phyloP scores from a whole-genome alignment of 2,329 filamentous ascomycete genomes.

The Venturiaceae sp. region DNA sequence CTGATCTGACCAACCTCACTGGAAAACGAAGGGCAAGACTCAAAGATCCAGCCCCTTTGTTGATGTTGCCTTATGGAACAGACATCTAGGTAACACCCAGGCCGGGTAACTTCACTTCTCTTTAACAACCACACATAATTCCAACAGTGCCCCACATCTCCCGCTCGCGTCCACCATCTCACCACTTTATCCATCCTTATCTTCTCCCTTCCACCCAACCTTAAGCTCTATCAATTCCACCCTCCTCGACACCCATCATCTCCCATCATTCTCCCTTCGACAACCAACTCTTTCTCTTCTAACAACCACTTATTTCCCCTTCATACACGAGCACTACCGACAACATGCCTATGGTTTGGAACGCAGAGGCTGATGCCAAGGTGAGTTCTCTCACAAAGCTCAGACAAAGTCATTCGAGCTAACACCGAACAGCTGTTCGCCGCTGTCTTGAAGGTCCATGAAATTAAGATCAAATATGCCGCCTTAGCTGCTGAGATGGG shows the following conservation, averaged over 20 bases:
- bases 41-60: no score
- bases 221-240: no score
- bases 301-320: background rate
- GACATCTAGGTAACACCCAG: background rate
- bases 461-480: constrained; percentile 4
- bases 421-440: constrained; percentile 8
- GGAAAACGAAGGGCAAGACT: no score
- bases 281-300: background rate
- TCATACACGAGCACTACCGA: background rate
- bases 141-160: no score
- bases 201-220: no score
- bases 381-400: background rate
- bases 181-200: background rate
- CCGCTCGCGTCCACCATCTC: no score
- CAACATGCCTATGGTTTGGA: constrained; percentile 6
- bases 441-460: constrained; percentile 6
- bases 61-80: background rate
- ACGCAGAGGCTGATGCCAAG: constrained; percentile 2
- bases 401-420: background rate
- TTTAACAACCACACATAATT: background rate
- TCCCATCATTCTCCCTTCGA: background rate
- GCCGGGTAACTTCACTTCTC: background rate
- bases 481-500: constrained; percentile 11
- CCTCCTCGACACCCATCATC: background rate
- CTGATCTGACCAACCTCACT: no score